Conservation (phyloP, 345 rosid genomes). For the Moringa oleifera region DNA sequence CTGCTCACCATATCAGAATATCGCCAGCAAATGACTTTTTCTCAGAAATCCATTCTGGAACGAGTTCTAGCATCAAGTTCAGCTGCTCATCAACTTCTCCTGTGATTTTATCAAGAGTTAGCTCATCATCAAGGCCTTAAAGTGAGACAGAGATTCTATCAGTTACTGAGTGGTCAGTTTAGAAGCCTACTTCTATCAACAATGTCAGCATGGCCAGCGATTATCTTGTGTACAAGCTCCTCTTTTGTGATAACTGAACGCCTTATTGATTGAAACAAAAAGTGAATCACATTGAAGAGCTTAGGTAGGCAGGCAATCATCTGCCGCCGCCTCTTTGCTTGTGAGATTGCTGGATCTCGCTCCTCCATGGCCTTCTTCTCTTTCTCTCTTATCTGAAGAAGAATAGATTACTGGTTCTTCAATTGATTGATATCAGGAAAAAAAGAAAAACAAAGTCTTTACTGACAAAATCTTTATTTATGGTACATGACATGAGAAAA, state of each 20-base stretch:
- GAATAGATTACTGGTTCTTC: too few relatives aligned
- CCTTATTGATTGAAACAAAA: slow-evolving; percentile 56
- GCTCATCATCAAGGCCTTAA: background rate
- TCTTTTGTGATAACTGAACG: slow-evolving; percentile 70
- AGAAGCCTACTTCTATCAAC: slow-evolving; percentile 62
- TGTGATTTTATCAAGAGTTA: slow-evolving; percentile 22
- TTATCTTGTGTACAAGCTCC: slow-evolving; percentile 65
- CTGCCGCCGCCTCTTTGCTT: slow-evolving; percentile 61
- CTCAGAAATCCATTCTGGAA: slow-evolving; percentile 84
- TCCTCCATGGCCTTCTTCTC: slow-evolving; percentile 63
- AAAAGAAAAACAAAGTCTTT: too few relatives aligned
- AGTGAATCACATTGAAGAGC: slow-evolving; percentile 66
- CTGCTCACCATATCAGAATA: slow-evolving; percentile 56
- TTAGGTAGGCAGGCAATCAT: slow-evolving; percentile 71
- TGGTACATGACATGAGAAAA: background rate
- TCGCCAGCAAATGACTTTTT: slow-evolving; percentile 63
- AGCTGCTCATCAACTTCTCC: slow-evolving; percentile 86
- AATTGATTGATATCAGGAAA: background rate
- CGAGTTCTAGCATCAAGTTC: slow-evolving; percentile 58
- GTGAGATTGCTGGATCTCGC: slow-evolving; percentile 72
- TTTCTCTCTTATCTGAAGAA: slow-evolving; percentile 75
- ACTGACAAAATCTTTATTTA: too few relatives aligned
- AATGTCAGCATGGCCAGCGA: slow-evolving; percentile 51
- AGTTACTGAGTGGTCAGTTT: background rate
- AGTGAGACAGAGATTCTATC: background rate